Base-by-base conservation (phyloP, 2,329 filamentous ascomycete genomes). In the Botryosphaeria dothidea region DNA sequence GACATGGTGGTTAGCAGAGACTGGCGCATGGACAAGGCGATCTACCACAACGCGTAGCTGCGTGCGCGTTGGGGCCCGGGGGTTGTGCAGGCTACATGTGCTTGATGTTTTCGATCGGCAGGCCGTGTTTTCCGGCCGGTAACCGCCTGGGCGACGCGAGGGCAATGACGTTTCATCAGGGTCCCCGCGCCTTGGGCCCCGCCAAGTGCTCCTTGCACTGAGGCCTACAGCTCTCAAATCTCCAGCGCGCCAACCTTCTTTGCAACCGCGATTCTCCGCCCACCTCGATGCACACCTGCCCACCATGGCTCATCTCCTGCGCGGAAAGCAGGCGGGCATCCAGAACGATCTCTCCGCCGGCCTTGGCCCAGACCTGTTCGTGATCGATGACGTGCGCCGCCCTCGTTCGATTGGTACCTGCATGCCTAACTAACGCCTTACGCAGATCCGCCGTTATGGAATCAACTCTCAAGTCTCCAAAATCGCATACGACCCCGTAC, bases 281-380 rank as follows among this genome's bases (percentile, higher is more conserved):
- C 41, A 46, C 25, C 56, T 46, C 56, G 27, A 60, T 60, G 56
- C 56, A 21, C 38, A 25, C 15, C 27, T 27, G 52, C 29, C 23
- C 73, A 72, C 65, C 65, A 97, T 97, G 93, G 88, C 93, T 64
- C 88, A 91, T 72, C 94, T 98, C 76, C 82, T 99, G 68, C 86
- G 95, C 76, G 91, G 92, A 71, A 97, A 96, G 84, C 95, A 98
- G 84, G 88, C 92, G 65, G 95, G 95, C 73, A 90, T 99, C 71
- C 90, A 93, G 76, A 92, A 90, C 79, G 95, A 98, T 80, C 85
- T 99, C 69, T 97, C 93, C 61, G 88, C 89, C 19, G 91, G 90
- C 69, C 88, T 98, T 68, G 84, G 87, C 19, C 86, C 92, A 41
- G 91, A 92, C 67, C 81, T 92, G 15, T 97, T 98, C 75, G 83